phyloP scores from a whole-genome alignment of 345 rosid genomes.

The Mallotus nudiflorus region DNA sequence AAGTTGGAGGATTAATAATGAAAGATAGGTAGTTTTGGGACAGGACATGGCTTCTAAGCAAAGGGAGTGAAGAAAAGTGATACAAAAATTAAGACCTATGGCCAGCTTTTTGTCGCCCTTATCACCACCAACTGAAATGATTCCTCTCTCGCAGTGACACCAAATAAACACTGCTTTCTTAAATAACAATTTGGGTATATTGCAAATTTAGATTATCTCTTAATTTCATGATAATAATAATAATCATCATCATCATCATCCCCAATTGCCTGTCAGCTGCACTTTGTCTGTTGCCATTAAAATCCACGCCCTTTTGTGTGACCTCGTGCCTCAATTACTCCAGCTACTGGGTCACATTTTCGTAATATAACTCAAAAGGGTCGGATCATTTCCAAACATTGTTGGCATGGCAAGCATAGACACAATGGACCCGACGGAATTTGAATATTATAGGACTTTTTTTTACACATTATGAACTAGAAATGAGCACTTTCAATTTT shows the following conservation, averaged over 20 bases:
- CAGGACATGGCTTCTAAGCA: slow-evolving; percentile 43
- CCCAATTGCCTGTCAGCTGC: no score
- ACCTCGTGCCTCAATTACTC: background rate
- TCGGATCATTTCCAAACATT: background rate
- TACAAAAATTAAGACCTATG: slow-evolving; percentile 2
- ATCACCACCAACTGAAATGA: slow-evolving; percentile 15
- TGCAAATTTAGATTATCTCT: no score
- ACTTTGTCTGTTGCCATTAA: background rate
- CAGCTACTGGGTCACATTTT: background rate
- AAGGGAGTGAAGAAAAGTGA: slow-evolving; percentile 27
- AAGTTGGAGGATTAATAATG: slow-evolving; percentile 9
- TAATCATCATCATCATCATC: no score
- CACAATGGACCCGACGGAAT: no score
- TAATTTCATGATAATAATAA: no score
- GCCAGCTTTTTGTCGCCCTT: slow-evolving; percentile 43
- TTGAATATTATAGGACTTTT: no score
- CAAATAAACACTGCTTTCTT: no score
- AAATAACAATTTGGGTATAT: no score
- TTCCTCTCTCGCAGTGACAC: slow-evolving; percentile 1
- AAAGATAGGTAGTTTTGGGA: slow-evolving; percentile 5
- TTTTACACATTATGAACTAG: no score
- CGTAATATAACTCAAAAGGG: background rate
- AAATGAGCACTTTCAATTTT: no score
- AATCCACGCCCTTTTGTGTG: background rate
- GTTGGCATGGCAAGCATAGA: no score